A percentile compares a stretch with the other conserved stretches of the same genome.
These are phyloP conservation scores for Tuber indicum DNA, from an alignment of 495 filamentous ascomycete species.

Conservation along the genomic window DNA sequence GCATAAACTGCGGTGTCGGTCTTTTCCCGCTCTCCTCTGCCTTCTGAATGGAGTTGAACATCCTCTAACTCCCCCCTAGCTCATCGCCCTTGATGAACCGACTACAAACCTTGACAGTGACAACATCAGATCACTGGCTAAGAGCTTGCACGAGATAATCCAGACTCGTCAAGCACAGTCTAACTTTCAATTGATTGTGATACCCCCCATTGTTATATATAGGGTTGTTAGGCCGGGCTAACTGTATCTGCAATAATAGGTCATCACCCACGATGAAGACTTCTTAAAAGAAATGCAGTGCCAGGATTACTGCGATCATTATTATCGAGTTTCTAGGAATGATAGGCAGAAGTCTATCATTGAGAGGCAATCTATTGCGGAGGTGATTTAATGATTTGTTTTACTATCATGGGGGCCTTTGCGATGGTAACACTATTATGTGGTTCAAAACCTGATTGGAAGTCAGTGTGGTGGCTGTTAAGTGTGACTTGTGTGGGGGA, in stretches of 20 bases:
- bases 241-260: constrained; percentile 35
- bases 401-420: neutral
- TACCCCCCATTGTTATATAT: neutral
- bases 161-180: constrained; percentile 70
- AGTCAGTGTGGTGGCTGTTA: neutral
- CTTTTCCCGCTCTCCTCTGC: neutral
- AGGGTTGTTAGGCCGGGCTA: neutral
- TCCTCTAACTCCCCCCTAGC: constrained; percentile 25
- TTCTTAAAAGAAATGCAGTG: constrained; percentile 90
- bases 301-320: constrained; percentile 87
- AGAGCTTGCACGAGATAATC: constrained; percentile 82
- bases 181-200: constrained; percentile 85
- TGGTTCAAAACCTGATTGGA: neutral
- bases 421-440: neutral
- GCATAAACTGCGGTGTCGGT: constrained; percentile 75
- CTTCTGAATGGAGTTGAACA: neutral
- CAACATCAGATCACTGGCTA: constrained; percentile 83
- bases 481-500: neutral
- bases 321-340: constrained; percentile 76
- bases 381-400: constrained; percentile 43
- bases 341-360: constrained; percentile 83
- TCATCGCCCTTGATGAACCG: constrained; percentile 96
- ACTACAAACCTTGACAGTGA: constrained; percentile 95
- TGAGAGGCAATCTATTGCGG: constrained; percentile 53
- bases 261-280: constrained; percentile 98